phyloP scores from a whole-genome alignment of 2,329 filamentous ascomycete genomes.

The Fusarium anguioides region DNA sequence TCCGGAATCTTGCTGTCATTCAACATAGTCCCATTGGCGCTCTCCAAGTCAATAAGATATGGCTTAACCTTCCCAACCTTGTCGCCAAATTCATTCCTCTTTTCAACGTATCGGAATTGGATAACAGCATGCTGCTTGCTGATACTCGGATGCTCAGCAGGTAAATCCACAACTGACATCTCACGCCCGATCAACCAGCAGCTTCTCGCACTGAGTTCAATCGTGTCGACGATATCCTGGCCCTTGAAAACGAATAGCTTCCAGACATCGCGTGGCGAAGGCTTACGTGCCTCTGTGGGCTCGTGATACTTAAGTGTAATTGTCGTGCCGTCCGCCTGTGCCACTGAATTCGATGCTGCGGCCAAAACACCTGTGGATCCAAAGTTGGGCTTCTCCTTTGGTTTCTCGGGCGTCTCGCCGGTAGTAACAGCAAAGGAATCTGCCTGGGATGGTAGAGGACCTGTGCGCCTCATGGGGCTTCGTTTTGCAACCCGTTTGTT shows the following conservation, averaged over 20 bases:
- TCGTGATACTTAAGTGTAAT: conserved; percentile 96
- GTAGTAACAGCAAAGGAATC: conserved; percentile 68
- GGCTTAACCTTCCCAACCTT: conserved; percentile 82
- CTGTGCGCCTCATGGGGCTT: conserved; percentile 50
- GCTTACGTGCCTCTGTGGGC: conserved; percentile 90
- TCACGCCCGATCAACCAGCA: conserved; percentile 95
- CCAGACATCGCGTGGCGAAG: conserved; percentile 82
- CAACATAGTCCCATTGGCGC: conserved; percentile 87
- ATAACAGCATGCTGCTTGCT: conserved; percentile 97
- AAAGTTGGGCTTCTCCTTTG: conserved; percentile 92
- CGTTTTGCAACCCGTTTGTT: conserved; percentile 39
- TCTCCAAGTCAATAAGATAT: conserved; percentile 94
- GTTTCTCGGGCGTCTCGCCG: conserved; percentile 61
- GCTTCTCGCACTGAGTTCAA: conserved; percentile 79
- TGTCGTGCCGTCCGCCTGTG: conserved; percentile 76
- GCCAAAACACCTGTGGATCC: conserved; percentile 83
- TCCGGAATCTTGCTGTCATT: conserved; percentile 80
- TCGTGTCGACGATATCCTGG: conserved; percentile 80
- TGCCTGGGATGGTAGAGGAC: conserved; percentile 69
- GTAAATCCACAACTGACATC: conserved; percentile 80
- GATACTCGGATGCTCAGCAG: conserved; percentile 88
- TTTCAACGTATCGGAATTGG: conserved; percentile 88
- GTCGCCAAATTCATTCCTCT: conserved; percentile 87
- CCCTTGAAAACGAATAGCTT: conserved; percentile 94
- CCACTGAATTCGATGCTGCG: conserved; percentile 82